Conservation (phyloP, 2,329 filamentous ascomycete species). For the Fusarium sambucinum region DNA sequence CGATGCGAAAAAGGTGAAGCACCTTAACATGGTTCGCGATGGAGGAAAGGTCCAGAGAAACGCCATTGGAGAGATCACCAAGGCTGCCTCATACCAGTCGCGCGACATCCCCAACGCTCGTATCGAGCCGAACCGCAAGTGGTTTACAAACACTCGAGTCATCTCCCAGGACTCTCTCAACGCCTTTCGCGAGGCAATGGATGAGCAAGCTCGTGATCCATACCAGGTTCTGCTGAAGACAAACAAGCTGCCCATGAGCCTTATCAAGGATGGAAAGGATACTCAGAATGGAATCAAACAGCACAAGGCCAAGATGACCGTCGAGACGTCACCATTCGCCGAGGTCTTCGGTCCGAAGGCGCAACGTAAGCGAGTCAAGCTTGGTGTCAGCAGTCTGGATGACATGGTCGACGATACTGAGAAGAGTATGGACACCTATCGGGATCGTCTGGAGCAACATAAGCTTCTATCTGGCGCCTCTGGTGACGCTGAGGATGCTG, state of each 20-base stretch:
- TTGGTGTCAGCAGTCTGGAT: conserved; percentile 82
- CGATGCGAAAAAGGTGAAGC: conserved; percentile 87
- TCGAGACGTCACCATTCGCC: conserved; percentile 86
- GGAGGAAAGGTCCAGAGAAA: conserved; percentile 87
- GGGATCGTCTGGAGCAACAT: conserved; percentile 83
- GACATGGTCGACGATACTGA: conserved; percentile 85
- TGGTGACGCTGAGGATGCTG: conserved; percentile 66
- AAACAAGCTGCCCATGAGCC: conserved; percentile 95
- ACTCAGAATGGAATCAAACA: conserved; percentile 85
- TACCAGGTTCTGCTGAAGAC: conserved; percentile 96
- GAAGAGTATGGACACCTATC: conserved; percentile 83
- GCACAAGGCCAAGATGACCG: conserved; percentile 92
- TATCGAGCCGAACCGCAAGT: conserved; percentile 96
- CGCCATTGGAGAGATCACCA: conserved; percentile 83
- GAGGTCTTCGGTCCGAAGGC: conserved; percentile 95
- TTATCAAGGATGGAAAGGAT: conserved; percentile 81
- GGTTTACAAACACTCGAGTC: conserved; percentile 93
- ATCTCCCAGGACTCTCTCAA: conserved; percentile 90
- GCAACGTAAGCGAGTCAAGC: conserved; percentile 91
- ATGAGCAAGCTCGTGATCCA: conserved; percentile 88
- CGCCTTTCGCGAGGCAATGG: conserved; percentile 91
- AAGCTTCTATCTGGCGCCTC: conserved; percentile 79
- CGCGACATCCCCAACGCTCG: conserved; percentile 83
- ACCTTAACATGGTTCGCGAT: conserved; percentile 85
- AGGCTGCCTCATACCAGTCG: conserved; percentile 86